Base-by-base conservation (phyloP, 2,329 filamentous ascomycete species). In the Talaromyces sp. region DNA sequence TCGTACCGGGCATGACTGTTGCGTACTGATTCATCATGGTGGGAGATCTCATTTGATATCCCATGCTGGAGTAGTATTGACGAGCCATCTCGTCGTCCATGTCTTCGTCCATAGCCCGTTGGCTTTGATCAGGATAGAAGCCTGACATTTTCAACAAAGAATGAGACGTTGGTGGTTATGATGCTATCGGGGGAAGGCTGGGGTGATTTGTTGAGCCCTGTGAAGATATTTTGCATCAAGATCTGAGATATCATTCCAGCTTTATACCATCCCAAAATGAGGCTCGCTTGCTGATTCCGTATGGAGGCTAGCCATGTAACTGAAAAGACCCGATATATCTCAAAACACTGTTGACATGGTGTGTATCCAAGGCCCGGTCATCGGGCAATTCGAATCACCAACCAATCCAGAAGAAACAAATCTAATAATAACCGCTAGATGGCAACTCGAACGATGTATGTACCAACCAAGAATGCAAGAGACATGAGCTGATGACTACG, bases 361-460 rank as follows among this genome's bases (percentile, higher is more conserved):
- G 52, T 56, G 33, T 24, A 56, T 54, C 24, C 16, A 35, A 54
- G 22, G 50, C 31, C n/a, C 31, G 31, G 31, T 54, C 31, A 35
- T 54, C 31, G 27, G 50, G 31, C 31, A 19, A 54, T 19, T 31
- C 31, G 31, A 54, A 33, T 19, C 50, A 33, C 50, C 27, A 54
- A 54, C 50, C 50, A 56, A 56, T 13, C 50, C 31, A 35, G 4
- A 13, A 56, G 50, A 37, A 10, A 10, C 31, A 10, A 13, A 56
- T 56, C 52, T 56, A 56, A 56, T 56, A 56, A 56, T 56, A 56
- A 56, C 52, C 39, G 33, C 52, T 56, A 24, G 19, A 22, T 56
- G 33, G 49, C 47, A 3, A 50, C 35, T 52, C 49, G 49, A 52
- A 52, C 10, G 9, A 11, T 22, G 52, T 37, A 56, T 24, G 33